phyloP scores from a whole-genome alignment of 345 rosid species.

The Draba incana region DNA sequence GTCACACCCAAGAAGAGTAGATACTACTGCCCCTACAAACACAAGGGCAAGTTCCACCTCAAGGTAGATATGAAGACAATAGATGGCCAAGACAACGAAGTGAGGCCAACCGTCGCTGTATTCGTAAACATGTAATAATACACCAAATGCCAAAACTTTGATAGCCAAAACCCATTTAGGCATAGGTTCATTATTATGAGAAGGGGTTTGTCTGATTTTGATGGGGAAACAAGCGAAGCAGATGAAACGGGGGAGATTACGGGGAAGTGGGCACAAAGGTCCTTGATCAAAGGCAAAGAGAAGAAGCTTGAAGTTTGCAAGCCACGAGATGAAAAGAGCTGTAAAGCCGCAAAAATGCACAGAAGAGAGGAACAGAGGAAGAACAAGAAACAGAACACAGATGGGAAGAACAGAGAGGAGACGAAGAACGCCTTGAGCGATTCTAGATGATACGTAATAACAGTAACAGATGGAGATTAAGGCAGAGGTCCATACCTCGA shows the following conservation, averaged over 20 bases:
- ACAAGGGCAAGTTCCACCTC: slow-evolving; percentile 54
- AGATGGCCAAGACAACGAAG: slow-evolving; percentile 37
- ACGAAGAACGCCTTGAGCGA: slow-evolving; percentile 51
- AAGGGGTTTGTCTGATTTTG: slow-evolving; percentile 41
- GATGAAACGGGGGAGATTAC: slow-evolving; percentile 55
- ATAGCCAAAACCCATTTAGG: slow-evolving; percentile 42
- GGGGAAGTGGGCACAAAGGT: slow-evolving; percentile 56
- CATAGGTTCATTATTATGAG: slow-evolving; percentile 23
- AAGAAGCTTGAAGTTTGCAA: slow-evolving; percentile 65
- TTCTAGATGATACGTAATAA: slow-evolving; percentile 47
- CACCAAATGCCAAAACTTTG: slow-evolving; percentile 42
- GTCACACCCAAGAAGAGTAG: slow-evolving; percentile 53
- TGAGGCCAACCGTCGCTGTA: slow-evolving; percentile 45
- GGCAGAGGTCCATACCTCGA: slow-evolving; percentile 55
- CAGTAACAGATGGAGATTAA: slow-evolving; percentile 50
- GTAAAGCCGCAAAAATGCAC: slow-evolving; percentile 43
- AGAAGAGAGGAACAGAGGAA: slow-evolving; percentile 54
- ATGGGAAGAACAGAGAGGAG: slow-evolving; percentile 60
- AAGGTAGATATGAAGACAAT: slow-evolving; percentile 50
- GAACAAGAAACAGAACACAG: slow-evolving; percentile 47
- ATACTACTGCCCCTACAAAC: slow-evolving; percentile 43
- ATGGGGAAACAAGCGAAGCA: slow-evolving; percentile 63
- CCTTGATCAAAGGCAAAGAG: slow-evolving; percentile 64
- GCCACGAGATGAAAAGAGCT: slow-evolving; percentile 58
- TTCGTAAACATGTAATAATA: slow-evolving; percentile 40